These are phyloP conservation scores for Hyphopichia khmerensis DNA, from an alignment of 1,139 yeast genomes.

Conservation along the genomic window DNA sequence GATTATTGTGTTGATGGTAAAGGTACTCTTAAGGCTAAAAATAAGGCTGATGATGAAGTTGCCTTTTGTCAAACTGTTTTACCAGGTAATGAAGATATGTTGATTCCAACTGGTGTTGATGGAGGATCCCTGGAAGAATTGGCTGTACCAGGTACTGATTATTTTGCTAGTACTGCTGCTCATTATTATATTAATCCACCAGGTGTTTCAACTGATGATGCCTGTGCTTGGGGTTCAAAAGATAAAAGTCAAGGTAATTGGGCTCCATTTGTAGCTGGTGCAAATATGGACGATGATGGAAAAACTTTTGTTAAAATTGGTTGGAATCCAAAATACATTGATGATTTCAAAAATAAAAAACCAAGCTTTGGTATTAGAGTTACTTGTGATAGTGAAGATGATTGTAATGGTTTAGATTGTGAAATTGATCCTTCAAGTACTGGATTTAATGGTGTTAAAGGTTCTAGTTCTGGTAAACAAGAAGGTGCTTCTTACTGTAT, in stretches of 20 bases:
- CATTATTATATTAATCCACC: conserved; percentile 88
- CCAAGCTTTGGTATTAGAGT: conserved; percentile 75
- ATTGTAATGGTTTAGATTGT: conserved; percentile 76
- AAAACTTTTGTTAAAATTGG: conserved; percentile 81
- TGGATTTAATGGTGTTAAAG: conserved; percentile 55
- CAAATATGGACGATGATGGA: conserved; percentile 67
- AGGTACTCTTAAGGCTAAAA: conserved; percentile 65
- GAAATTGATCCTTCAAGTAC: conserved; percentile 70
- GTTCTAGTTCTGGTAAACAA: conserved; percentile 51
- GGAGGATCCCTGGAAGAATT: conserved; percentile 47
- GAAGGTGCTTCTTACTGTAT: conserved; percentile 75
- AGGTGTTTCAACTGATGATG: conserved; percentile 73
- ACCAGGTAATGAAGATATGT: conserved; percentile 93
- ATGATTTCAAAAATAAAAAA: conserved; percentile 49
- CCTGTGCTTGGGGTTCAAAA: conserved; percentile 80
- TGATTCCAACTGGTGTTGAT: conserved; percentile 72
- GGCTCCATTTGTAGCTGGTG: conserved; percentile 93
- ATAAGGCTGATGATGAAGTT: conserved; percentile 51
- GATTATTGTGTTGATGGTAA: conserved; percentile 75
- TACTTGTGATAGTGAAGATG: conserved; percentile 64
- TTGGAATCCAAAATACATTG: conserved; percentile 85
- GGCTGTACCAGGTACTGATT: conserved; percentile 82
- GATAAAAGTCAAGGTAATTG: conserved; percentile 77
- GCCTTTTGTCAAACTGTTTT: conserved; percentile 91
- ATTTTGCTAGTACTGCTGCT: conserved; percentile 77